A percentile compares a stretch with the other conserved stretches of the same genome.
Conservation (phyloP, 306 rosid genomes). For the Gynostemma pentaphyllum region DNA sequence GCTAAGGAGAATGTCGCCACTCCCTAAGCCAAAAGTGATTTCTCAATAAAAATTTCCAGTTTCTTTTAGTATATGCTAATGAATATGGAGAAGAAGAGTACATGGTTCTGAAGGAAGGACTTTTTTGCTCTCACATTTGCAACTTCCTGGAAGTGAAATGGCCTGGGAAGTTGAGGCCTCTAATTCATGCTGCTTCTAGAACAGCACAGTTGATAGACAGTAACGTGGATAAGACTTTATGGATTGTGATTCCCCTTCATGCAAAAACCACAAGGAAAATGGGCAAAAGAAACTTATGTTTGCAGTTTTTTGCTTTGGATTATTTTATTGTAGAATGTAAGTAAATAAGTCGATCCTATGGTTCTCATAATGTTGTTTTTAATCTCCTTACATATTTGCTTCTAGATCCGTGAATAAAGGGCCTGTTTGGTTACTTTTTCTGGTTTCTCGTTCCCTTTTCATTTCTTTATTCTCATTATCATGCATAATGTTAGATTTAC, state of each 20-base stretch:
- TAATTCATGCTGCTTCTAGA: background rate
- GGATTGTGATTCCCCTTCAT: too few relatives aligned
- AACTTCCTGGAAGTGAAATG: background rate
- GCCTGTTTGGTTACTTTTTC: too few relatives aligned
- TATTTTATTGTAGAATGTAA: background rate
- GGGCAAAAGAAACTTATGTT: background rate
- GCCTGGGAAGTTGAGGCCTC: background rate
- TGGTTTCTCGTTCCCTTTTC: too few relatives aligned
- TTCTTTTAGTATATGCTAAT: slow-evolving; percentile 3
- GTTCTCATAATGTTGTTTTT: background rate
- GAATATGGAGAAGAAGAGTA: background rate
- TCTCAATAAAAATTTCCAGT: background rate
- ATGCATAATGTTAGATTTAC: too few relatives aligned
- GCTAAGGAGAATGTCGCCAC: slow-evolving; percentile 68
- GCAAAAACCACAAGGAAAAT: background rate
- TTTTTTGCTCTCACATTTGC: background rate
- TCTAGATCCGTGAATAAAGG: too few relatives aligned
- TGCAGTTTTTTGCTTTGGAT: background rate
- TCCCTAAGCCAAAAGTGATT: slow-evolving; percentile 33
- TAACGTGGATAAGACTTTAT: too few relatives aligned
- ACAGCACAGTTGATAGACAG: background rate
- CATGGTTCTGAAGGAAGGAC: background rate
- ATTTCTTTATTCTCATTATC: too few relatives aligned
- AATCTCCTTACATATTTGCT: background rate
- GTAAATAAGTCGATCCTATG: background rate